These are phyloP conservation scores for Acorus calamus DNA, from an alignment of 106 monocot genomes.

Conservation along the genomic window DNA sequence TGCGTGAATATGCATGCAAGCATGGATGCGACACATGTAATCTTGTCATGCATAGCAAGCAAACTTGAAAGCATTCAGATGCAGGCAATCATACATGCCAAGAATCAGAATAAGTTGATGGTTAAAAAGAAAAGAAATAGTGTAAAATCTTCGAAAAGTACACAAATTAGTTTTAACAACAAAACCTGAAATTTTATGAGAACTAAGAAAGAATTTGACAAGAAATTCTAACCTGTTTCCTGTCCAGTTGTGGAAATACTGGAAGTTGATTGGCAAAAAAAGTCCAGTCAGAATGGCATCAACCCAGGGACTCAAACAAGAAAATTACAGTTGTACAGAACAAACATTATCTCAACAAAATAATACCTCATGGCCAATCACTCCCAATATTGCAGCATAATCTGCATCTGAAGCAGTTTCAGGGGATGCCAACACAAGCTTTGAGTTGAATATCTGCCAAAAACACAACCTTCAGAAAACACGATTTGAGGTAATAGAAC, in stretches of 20 bases:
- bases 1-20: no score
- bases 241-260: constrained; percentile 68
- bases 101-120: no score
- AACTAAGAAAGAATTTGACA: not conserved
- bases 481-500: no score
- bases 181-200: not conserved
- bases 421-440: not conserved
- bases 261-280: constrained; percentile 17
- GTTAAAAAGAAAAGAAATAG: no score
- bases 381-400: not conserved
- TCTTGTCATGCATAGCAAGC: no score
- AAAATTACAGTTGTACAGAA: not conserved
- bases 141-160: not conserved
- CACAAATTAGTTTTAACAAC: not conserved
- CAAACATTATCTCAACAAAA: not conserved
- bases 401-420: not conserved
- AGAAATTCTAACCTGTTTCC: constrained; percentile 70
- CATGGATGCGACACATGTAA: no score
- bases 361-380: constrained; percentile 23
- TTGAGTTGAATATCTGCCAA: not conserved
- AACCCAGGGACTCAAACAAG: not conserved
- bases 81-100: no score
- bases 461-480: no score
- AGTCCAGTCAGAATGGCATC: constrained; percentile 10
- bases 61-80: no score